Percentiles rank a stretch among this genome's conserved stretches.
Evolutionary conservation across 441 rosid genomes (phyloP).

Genomic region (Pelargonium australe): DNA sequence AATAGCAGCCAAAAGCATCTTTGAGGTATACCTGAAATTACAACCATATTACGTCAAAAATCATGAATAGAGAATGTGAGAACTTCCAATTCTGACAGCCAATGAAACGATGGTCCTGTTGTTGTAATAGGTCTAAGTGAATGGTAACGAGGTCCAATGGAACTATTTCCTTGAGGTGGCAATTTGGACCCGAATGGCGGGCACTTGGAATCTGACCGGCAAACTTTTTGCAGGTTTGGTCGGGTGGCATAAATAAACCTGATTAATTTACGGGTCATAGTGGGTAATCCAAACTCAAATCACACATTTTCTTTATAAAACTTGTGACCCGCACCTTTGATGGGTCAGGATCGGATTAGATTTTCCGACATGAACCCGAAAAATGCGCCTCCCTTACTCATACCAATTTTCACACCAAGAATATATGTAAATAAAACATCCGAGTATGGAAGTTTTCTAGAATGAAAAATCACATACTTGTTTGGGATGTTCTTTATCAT

Average conservation of each 20-base stretch:
- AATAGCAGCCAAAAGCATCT: slow-evolving; percentile 68
- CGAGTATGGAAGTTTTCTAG: not conserved
- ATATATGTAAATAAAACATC: not conserved
- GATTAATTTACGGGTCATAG: too few species aligned
- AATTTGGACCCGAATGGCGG: too few species aligned
- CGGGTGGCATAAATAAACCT: too few species aligned
- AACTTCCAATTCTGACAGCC: slow-evolving; percentile 1
- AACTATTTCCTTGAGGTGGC: not conserved
- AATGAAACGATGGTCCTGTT: not conserved
- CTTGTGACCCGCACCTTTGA: too few species aligned
- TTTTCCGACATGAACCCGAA: too few species aligned
- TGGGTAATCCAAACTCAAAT: too few species aligned
- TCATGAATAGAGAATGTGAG: not conserved
- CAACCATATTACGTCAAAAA: slow-evolving; percentile 11
- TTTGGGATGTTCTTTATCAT: slow-evolving; percentile 82
- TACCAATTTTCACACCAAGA: not conserved
- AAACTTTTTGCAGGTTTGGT: too few species aligned
- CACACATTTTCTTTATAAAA: too few species aligned
- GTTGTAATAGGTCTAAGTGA: not conserved
- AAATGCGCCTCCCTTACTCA: not conserved
- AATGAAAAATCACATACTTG: slow-evolving; percentile 40
- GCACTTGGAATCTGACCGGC: too few species aligned
- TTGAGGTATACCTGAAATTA: slow-evolving; percentile 55
- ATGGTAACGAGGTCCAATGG: not conserved
- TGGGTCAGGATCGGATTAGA: too few species aligned